A percentile compares a stretch with the other conserved stretches of the same genome.
These are phyloP conservation scores for Vachellia collinsii DNA, from an alignment of 306 rosid species.

Conservation along the genomic window DNA sequence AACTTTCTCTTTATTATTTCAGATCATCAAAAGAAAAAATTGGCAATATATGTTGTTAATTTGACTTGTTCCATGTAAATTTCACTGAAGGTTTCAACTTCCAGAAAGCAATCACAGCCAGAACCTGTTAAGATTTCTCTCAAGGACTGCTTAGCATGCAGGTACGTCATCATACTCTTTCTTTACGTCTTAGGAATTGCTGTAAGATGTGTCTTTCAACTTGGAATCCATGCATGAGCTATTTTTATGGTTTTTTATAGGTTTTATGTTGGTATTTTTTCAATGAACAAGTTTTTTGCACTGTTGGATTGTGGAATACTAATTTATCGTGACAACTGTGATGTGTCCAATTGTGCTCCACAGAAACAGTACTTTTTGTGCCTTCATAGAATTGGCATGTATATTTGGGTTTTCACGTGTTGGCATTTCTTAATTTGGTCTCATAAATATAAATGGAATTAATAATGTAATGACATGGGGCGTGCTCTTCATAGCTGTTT, in stretches of 20 bases:
- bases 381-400: not conserved
- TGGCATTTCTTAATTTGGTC: not conserved
- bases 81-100: constrained; percentile 57
- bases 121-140: constrained; percentile 94
- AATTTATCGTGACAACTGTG: not conserved
- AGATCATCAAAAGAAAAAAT: not conserved
- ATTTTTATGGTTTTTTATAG: not conserved
- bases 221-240: not conserved
- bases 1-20: not conserved
- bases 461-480: not conserved
- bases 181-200: not conserved
- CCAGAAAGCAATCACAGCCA: constrained; percentile 55
- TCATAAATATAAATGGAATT: not conserved
- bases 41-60: not conserved
- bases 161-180: constrained; percentile 48
- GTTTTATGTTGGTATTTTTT: constrained; percentile 4
- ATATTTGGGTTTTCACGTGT: not conserved
- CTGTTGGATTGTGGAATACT: not conserved
- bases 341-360: not conserved
- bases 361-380: not conserved
- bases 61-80: not conserved
- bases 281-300: not conserved
- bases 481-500: not conserved
- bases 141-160: constrained; percentile 98
- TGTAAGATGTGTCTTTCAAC: not conserved